Base-by-base conservation (phyloP, 2,329 filamentous ascomycete genomes). In the Xylariales sp. region DNA sequence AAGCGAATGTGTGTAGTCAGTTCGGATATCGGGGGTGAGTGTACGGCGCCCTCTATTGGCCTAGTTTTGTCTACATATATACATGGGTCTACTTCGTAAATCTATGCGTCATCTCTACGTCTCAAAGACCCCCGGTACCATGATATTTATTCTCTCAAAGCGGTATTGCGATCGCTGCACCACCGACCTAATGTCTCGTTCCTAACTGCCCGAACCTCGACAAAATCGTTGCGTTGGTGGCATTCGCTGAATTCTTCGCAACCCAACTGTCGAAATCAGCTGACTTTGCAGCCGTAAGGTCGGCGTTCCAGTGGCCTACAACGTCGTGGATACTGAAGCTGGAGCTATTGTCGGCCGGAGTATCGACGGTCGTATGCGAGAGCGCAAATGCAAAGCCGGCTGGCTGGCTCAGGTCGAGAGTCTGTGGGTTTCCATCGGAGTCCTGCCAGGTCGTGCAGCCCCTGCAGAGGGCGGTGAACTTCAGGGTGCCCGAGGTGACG, bases 361-460 rank as follows among this genome's bases (percentile, higher is more conserved):
- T 53, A 38, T 68, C 61, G 8, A 68, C 63, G 4, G 63, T 59
- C 2, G 52, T 57, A 11, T 51, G 47, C 2, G 64, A 64, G 47
- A 56, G 65, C 11, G 66, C 66, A 42, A 61, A 70, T 7, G 65
- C 69, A 21, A 70, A 55, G 42, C 59, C 58, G 43, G 58, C 61
- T 36, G 68, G 58, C 11, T 55, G 53, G 2, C 49, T 53, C 3
- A 65, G 61, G 45, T 69, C 62, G 22, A 72, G 53, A 10, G 57
- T 56, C 29, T 51, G 62, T 44, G 57, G 50, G 41, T 64, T 64
- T 19, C 60, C 59, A 41, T 63, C 61, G n/a, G 63, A 61, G 42
- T 69, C 65, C 4, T 59, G 56, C 65, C 68, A 71, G 44, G 53
- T 54, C 14, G 65, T 61, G 56, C 68, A 71, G 22, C 68, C 69